A percentile compares a stretch with the other conserved stretches of the same genome.
Evolutionary conservation across 2,329 filamentous ascomycete genomes (phyloP).

Genomic region (Curvularia verruculosa): DNA sequence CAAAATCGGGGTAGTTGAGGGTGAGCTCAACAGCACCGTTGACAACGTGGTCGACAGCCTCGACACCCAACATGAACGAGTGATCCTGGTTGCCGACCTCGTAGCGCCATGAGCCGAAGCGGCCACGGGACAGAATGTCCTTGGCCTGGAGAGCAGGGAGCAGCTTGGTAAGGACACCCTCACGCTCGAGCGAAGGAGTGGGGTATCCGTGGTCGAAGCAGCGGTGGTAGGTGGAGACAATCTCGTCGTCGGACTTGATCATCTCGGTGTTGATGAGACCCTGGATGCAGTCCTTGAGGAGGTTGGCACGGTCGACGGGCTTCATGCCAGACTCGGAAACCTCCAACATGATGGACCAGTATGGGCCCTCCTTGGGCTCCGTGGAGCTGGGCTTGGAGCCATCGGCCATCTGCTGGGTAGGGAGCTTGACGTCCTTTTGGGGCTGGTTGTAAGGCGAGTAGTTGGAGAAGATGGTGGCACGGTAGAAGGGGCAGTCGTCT

Average conservation of each 20-base stretch:
- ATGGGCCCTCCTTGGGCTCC: constrained; percentile 83
- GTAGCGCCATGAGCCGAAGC: constrained; percentile 98
- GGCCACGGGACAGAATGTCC: constrained; percentile 93
- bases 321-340: constrained; percentile 96
- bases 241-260: constrained; percentile 88
- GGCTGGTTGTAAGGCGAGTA: constrained; percentile 99
- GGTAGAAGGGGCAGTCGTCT: constrained; percentile 98
- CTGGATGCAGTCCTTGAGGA: constrained; percentile 90
- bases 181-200: constrained; percentile 91
- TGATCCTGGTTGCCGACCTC: constrained; percentile 98
- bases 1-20: constrained; percentile 95
- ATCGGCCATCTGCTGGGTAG: constrained; percentile 83
- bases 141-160: constrained; percentile 89
- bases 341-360: constrained; percentile 99
- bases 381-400: constrained; percentile 78
- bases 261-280: constrained; percentile 98
- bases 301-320: constrained; percentile 83
- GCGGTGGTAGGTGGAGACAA: constrained; percentile 97
- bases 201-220: constrained; percentile 98
- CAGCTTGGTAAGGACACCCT: constrained; percentile 89
- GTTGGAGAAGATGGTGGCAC: constrained; percentile 99
- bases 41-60: constrained; percentile 88
- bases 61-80: constrained; percentile 95
- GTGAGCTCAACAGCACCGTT: constrained; percentile 90
- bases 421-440: constrained; percentile 77